Percentiles rank a stretch among this genome's conserved stretches.
These are phyloP conservation scores for Coniferiporia sulphurascens DNA, from an alignment of 1,284 basidiomycete genomes.

Conservation along the genomic window DNA sequence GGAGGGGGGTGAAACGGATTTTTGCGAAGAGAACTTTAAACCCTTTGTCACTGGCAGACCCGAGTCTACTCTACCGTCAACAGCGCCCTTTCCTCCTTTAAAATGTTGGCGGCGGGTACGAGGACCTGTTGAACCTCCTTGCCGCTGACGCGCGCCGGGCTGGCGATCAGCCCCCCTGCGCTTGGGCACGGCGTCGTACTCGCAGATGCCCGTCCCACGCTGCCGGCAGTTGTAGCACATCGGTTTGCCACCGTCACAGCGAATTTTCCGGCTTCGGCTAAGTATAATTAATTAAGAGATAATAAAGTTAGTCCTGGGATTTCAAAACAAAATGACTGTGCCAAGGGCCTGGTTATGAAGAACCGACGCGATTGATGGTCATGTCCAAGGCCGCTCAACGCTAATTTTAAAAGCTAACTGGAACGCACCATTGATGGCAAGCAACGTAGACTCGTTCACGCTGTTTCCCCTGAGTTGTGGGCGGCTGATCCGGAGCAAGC, in stretches of 20 bases:
- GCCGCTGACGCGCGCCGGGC: slow-evolving; percentile 15
- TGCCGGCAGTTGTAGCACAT: slow-evolving; percentile 65
- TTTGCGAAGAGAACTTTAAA: not conserved
- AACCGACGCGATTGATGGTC: too few relatives aligned
- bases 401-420: slow-evolving; percentile 11
- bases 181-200: slow-evolving; percentile 65
- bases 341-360: too few relatives aligned
- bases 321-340: not conserved
- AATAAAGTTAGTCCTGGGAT: not conserved
- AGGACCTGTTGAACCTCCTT: not conserved
- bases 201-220: slow-evolving; percentile 39
- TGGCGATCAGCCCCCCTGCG: slow-evolving; percentile 37
- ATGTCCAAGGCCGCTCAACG: not conserved
- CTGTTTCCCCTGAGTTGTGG: slow-evolving; percentile 69
- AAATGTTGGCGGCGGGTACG: not conserved
- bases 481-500: slow-evolving; percentile 64
- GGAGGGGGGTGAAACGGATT: not conserved
- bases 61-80: not conserved
- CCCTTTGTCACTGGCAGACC: not conserved
- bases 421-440: slow-evolving; percentile 63
- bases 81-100: not conserved
- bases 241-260: slow-evolving; percentile 76
- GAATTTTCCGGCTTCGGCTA: slow-evolving; percentile 67
- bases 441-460: slow-evolving; percentile 73
- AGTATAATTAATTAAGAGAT: slow-evolving; percentile 1